Base-by-base conservation (phyloP, 2,329 filamentous ascomycete genomes). In the Leptosphaerulina australis region DNA sequence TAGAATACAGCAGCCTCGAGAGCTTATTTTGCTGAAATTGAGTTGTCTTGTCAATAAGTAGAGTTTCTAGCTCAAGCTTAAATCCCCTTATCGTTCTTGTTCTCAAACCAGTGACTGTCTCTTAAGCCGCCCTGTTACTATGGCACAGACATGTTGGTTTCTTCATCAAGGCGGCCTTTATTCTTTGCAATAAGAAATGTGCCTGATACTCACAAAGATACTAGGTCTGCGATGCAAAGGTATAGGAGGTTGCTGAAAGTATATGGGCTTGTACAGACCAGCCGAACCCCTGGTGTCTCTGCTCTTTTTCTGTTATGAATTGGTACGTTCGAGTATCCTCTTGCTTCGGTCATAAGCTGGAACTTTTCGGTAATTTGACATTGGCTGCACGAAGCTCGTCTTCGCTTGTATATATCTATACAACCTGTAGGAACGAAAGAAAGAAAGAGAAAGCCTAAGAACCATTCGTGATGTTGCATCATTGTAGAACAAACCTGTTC, bases 331-430 rank as follows among this genome's bases (percentile, higher is more conserved):
- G 29, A 12, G 11, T 5, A 18, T 40, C 5, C 25, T 40, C 5
- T 21, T 11, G 4, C 24, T 7, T 40, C 34, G 40, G 47, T 30
- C 44, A 31, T 30, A 30, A 18, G n/a, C 12, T 44, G 46, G 46
- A 15, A 29, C 3, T 39, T 28, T 30, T 50, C 29, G 47, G 47
- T 29, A 44, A 38, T 38, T 31, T 22, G 21, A 37, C 15, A 3
- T 21, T 12, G 17, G 4, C 12, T 18, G 6, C 20, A n/a, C 4
- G n/a, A 21, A 7, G n/a, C n/a, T n/a, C 20, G 5, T 24, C 12
- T n/a, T 22, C 3, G 7, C 14, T 17, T n/a, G 14, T 31, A 33
- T 5, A 4, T 17, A 17, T 17, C 7, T 17, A 3, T 31, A 17
- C 29, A 8, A 17, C 9, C 3, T 10, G 9, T 2, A 20, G 10